Conservation (phyloP, 768 basidiomycete genomes). For the Leucosporidium scottii region DNA sequence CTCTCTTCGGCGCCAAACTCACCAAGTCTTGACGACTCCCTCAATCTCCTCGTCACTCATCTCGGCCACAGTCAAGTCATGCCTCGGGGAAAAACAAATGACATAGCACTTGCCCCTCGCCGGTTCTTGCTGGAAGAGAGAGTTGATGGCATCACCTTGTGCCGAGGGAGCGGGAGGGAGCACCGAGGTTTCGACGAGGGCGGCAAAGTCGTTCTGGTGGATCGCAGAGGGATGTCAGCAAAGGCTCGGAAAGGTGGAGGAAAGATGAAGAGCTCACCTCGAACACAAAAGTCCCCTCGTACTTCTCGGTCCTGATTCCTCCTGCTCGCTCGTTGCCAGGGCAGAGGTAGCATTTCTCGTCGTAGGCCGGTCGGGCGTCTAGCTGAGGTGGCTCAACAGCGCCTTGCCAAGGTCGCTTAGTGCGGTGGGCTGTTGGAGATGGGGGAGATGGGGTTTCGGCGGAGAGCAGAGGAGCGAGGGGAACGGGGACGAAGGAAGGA, state of each 20-base stretch:
- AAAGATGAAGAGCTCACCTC: conserved; percentile 23
- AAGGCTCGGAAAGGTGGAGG: no score
- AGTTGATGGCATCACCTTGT: not conserved
- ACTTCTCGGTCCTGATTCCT: conserved; percentile 62
- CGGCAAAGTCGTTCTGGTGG: conserved; percentile 37
- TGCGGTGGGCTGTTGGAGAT: conserved; percentile 57
- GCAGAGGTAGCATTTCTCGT: conserved; percentile 67
- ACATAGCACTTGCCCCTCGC: conserved; percentile 82
- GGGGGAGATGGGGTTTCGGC: no score
- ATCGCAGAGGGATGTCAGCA: not conserved
- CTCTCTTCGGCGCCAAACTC: conserved; percentile 40
- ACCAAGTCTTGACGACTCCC: conserved; percentile 67
- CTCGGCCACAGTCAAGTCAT: conserved; percentile 73
- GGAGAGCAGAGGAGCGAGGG: no score
- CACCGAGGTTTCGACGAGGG: conserved; percentile 29
- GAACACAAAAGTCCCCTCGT: conserved; percentile 55
- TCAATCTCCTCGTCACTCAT: conserved; percentile 61
- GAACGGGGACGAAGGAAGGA: no score
- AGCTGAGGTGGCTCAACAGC: conserved; percentile 64
- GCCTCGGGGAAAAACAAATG: conserved; percentile 73
- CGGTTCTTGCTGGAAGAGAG: conserved; percentile 50
- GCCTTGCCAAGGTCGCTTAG: conserved; percentile 83
- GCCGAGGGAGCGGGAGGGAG: conserved; percentile 12
- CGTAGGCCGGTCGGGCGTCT: conserved; percentile 38
- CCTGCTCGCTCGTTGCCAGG: conserved; percentile 71